Evolutionary conservation across 768 basidiomycete genomes (phyloP), one percentile per base, ranked within the genome.

Genomic region (Lyophyllum atratum): DNA sequence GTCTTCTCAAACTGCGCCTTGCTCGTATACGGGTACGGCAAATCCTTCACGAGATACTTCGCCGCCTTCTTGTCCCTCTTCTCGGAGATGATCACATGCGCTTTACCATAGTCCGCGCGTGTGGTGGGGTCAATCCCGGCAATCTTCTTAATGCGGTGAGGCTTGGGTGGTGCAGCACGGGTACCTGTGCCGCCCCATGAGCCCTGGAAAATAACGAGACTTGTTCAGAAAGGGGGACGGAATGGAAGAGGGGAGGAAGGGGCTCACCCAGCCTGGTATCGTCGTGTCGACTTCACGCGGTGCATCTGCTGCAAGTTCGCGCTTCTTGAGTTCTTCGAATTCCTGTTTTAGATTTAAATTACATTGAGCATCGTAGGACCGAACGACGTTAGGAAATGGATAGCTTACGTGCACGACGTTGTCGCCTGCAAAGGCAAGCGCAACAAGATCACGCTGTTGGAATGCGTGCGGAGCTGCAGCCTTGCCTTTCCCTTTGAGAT

Each of bases 351-450:
- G n/a, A n/a, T n/a, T n/a, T n/a, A n/a, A n/a, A n/a, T 39, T 2
- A 17, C 15, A 34, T 47, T 42, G 39, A 22, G 4, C 10, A 2
- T 21, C 19, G 8, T n/a, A n/a, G 43, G 22, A 44, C 22, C 8
- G 21, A n/a, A n/a, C n/a, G 5, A 44, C 24, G 1, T 2, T 44
- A 15, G 39, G 63, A 24, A 49, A 54, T 25, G 52, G 22, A 11
- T 37, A 19, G 67, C 86, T 31, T 65, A 93, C 93, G 73, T 90
- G 86, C 6, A 97, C 86, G 29, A 98, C 96, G 61, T 98, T 93
- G 71, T 99, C 97, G 2, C 94, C 95, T 1, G 95, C 96, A 75
- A 99, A 99, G 0, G 97, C 97, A 53, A 86, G 85, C 1, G 95
- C 92, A 12, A 99, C 95, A 12, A 98, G 78, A 62, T 98, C 94